Percentiles rank a stretch among this genome's conserved stretches.
These are phyloP conservation scores for Mycena kentingensis DNA, from an alignment of 768 basidiomycete species.

Conservation along the genomic window DNA sequence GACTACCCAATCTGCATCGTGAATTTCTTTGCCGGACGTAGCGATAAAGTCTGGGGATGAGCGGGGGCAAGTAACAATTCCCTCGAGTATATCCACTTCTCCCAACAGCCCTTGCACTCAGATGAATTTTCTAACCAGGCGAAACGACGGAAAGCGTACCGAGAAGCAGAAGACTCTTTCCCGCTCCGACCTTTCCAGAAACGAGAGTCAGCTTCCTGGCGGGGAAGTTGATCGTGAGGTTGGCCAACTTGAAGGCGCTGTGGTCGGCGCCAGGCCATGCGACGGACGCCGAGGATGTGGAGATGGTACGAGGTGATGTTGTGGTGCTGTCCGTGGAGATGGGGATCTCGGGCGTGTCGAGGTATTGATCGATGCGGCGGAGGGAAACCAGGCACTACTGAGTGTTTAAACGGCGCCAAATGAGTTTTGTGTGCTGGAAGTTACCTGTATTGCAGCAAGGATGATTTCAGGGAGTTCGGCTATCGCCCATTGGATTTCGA, in stretches of 20 bases:
- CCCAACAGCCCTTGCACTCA: constrained; percentile 67
- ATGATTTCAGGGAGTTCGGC: constrained; percentile 67
- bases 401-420: background rate
- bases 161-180: constrained; percentile 80
- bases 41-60: constrained; percentile 81
- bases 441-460: constrained; percentile 62
- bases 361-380: constrained; percentile 88
- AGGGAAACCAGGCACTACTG: constrained; percentile 75
- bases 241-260: constrained; percentile 68
- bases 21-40: constrained; percentile 43
- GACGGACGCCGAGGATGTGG: constrained; percentile 85
- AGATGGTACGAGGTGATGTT: constrained; percentile 62
- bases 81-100: constrained; percentile 80
- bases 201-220: constrained; percentile 77
- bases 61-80: constrained; percentile 80
- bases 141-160: constrained; percentile 40
- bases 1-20: constrained; percentile 72
- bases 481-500: constrained; percentile 63
- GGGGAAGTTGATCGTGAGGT: constrained; percentile 82
- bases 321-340: constrained; percentile 54
- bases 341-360: constrained; percentile 71
- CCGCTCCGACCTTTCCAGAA: constrained; percentile 89
- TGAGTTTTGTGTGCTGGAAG: background rate
- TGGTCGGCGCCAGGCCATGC: constrained; percentile 58
- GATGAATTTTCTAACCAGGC: background rate